These are phyloP conservation scores for Syncephalastrum sp. DNA, from an alignment of 371 early-diverging fungal genomes.

Conservation along the genomic window DNA sequence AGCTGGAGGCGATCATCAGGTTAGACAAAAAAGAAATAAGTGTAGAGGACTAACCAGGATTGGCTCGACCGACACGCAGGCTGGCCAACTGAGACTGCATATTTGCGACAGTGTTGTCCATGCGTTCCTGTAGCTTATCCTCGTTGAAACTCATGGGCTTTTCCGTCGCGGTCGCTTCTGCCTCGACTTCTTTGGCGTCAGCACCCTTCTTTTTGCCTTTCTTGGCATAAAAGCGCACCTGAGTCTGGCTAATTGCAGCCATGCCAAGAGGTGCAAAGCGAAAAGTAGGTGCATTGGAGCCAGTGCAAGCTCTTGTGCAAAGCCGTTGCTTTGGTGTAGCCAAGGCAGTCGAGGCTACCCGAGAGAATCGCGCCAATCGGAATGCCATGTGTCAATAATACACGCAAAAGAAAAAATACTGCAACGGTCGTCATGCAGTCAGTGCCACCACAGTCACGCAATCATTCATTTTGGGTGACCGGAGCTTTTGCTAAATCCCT, in stretches of 20 bases:
- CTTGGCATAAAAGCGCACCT: constrained; percentile 37
- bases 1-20: constrained; percentile 35
- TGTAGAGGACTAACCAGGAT: constrained; percentile 56
- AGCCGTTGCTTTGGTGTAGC: no score
- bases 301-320: no score
- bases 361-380: no score
- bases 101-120: constrained; percentile 44
- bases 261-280: no score
- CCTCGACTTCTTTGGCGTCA: constrained; percentile 25
- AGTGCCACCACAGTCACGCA: no score
- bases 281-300: no score
- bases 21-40: not conserved
- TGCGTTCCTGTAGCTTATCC: constrained; percentile 38
- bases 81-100: constrained; percentile 65
- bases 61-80: constrained; percentile 76
- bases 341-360: no score
- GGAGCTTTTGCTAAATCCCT: no score
- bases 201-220: constrained; percentile 38
- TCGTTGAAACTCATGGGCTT: constrained; percentile 39
- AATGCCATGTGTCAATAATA: no score
- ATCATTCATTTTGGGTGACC: no score
- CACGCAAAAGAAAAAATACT: no score
- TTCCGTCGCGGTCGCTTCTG: constrained; percentile 13
- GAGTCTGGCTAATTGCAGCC: not conserved
- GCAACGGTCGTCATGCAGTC: no score